phyloP scores from a whole-genome alignment of 2,329 filamentous ascomycete species.

The Fusarium penzigii region DNA sequence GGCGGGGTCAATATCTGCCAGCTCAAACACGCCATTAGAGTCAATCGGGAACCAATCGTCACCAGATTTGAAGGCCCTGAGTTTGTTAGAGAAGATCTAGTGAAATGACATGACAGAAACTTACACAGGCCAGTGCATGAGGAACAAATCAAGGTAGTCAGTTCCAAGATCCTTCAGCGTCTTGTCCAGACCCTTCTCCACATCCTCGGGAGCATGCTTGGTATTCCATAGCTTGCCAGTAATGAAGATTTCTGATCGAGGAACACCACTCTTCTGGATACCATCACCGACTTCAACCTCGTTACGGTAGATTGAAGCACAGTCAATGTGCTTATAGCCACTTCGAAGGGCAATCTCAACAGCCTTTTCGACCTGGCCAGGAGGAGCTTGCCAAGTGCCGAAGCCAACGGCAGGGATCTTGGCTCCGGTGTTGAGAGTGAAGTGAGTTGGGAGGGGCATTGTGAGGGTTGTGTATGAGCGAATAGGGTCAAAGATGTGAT shows the following conservation, averaged over 20 bases:
- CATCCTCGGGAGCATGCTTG: conserved; percentile 47
- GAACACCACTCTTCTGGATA: conserved; percentile 40
- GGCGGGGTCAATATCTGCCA: conserved; percentile 53
- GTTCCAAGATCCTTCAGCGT: conserved; percentile 49
- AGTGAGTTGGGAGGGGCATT: conserved; percentile 16
- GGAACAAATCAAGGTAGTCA: conserved; percentile 46
- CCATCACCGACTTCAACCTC: conserved; percentile 43
- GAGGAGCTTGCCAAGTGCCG: conserved; percentile 66
- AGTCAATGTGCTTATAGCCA: conserved; percentile 47
- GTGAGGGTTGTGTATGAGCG: no score
- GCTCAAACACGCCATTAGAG: conserved; percentile 63
- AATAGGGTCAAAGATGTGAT: no score
- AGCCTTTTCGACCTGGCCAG: conserved; percentile 43
- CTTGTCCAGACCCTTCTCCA: conserved; percentile 47
- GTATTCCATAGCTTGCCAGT: conserved; percentile 66
- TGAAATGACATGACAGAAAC: neutral
- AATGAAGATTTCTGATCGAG: conserved; percentile 46
- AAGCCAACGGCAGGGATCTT: conserved; percentile 74
- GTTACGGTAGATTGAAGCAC: conserved; percentile 47
- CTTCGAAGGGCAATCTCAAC: conserved; percentile 42
- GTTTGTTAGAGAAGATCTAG: neutral
- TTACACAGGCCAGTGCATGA: conserved; percentile 8
- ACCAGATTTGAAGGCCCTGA: conserved; percentile 55
- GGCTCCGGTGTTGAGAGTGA: conserved; percentile 70
- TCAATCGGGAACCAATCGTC: conserved; percentile 42